Evolutionary conservation across 371 early-diverging fungal genomes (phyloP).

Genomic region (Fennellomyces sp.): DNA sequence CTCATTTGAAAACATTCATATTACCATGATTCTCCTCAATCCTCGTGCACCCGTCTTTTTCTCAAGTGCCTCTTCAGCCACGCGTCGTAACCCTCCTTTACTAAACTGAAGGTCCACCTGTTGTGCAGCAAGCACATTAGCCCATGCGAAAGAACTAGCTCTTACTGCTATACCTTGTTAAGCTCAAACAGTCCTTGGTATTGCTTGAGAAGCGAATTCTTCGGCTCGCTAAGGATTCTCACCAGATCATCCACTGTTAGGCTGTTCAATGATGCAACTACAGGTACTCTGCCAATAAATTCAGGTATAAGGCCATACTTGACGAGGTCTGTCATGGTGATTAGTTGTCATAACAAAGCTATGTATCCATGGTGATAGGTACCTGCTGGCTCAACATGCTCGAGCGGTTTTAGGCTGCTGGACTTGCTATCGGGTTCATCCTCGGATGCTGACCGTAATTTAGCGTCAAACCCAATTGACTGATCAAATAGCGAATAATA

Average conservation of each 20-base stretch:
- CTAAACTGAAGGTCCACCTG: conserved; percentile 71
- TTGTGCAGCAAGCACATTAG: neutral
- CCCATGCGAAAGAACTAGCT: neutral
- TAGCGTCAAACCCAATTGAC: conserved; percentile 80
- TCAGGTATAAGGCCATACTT: conserved; percentile 92
- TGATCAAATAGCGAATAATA: too few species aligned
- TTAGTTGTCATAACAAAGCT: neutral
- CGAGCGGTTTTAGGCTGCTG: conserved; percentile 25
- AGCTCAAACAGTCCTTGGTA: conserved; percentile 77
- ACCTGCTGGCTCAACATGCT: conserved; percentile 74
- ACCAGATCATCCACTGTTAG: conserved; percentile 74
- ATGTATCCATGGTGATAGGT: conserved; percentile 5
- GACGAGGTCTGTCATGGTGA: conserved; percentile 63
- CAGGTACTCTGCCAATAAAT: conserved; percentile 88
- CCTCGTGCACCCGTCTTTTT: conserved; percentile 93
- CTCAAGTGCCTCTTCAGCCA: conserved; percentile 78
- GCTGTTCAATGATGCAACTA: conserved; percentile 81
- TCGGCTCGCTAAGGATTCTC: conserved; percentile 82
- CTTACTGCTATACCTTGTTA: conserved; percentile 47
- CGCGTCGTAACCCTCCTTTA: conserved; percentile 64
- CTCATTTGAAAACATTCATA: too few species aligned
- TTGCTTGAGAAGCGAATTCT: conserved; percentile 84
- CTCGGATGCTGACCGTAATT: conserved; percentile 30
- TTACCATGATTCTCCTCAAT: conserved; percentile 81
- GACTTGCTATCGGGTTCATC: conserved; percentile 5